phyloP scores from a whole-genome alignment of 2,329 filamentous ascomycete species.

The Grosmannia penicillata region DNA sequence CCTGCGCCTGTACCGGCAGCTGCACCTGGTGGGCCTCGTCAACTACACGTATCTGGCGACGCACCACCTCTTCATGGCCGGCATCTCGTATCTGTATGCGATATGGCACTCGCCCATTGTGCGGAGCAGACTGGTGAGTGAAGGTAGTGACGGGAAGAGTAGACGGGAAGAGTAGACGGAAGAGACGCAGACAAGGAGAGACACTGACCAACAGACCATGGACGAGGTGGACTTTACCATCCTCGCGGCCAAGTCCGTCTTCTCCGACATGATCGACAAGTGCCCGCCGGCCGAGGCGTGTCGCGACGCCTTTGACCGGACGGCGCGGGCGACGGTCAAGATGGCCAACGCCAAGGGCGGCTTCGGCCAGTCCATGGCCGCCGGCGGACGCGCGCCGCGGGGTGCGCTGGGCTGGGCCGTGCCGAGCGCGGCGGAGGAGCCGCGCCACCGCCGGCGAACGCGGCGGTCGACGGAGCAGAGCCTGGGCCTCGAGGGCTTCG shows the following conservation, averaged over 20 bases:
- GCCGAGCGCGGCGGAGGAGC: no score
- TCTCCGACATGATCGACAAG: slow-evolving; percentile 83
- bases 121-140: slow-evolving; percentile 64
- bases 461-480: no score
- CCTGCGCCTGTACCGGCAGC: slow-evolving; percentile 73
- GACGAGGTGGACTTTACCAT: slow-evolving; percentile 98
- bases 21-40: slow-evolving; percentile 76
- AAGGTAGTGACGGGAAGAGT: background rate
- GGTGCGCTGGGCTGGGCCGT: no score
- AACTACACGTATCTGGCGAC: slow-evolving; percentile 95
- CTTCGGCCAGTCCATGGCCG: slow-evolving; percentile 52
- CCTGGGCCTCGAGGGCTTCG: no score
- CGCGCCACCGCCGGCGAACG: no score
- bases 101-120: slow-evolving; percentile 94
- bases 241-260: slow-evolving; percentile 79
- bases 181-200: background rate
- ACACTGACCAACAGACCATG: slow-evolving; percentile 43
- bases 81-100: slow-evolving; percentile 89
- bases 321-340: slow-evolving; percentile 87
- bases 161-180: background rate
- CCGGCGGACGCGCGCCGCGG: no score
- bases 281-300: slow-evolving; percentile 92
- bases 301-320: slow-evolving; percentile 85
- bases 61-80: slow-evolving; percentile 94
- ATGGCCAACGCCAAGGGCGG: slow-evolving; percentile 85